Evolutionary conservation across 2,329 filamentous ascomycete species (phyloP), one percentile per base, ranked within the genome.

Genomic region (Arthroderma uncinatum): DNA sequence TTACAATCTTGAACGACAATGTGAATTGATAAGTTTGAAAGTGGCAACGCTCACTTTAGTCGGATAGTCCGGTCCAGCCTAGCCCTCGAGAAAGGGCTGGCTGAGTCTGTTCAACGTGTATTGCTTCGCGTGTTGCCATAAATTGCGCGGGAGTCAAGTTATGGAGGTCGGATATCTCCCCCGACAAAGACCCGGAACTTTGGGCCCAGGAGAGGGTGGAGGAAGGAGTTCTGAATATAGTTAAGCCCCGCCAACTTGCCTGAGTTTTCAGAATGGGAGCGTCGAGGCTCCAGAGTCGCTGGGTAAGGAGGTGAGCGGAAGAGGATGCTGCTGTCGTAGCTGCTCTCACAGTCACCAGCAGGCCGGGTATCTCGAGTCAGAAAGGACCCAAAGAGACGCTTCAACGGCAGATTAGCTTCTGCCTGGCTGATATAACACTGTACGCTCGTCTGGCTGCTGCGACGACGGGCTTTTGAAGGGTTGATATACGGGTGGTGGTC

Each of bases 121-220:
- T 66, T 67, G 65, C 68, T 62, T 62, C 66, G 65, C 67, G 71
- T 73, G 71, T 66, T 63, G 64, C 62, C 42, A 60, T 57, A 55
- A 59, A 60, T 60, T 59, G 59, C 63, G 64, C 63, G 64, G 64
- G 73, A 73, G 72, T 66, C 79, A 74, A 92, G 77, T 96, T 97
- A 97, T 81, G 92, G 92, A 73, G 93, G 92, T 78, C 95, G 92
- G 80, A 90, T 93, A 80, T 93, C 89, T 79, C 90, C 88, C 86
- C 92, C 91, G 80, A 85, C 85, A 75, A 92, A 92, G 84, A 94
- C 90, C 90, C 90, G 89, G 80, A 85, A 84, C 73, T 85, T 84
- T 76, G 90, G 92, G 80, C 89, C 89, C 74, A 92, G 85, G 78
- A 95, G 88, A 82, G 89, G 91, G 80, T 86, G 86, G 72, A 86